phyloP scores from a whole-genome alignment of 106 monocot genomes.

The Allium cepa region DNA sequence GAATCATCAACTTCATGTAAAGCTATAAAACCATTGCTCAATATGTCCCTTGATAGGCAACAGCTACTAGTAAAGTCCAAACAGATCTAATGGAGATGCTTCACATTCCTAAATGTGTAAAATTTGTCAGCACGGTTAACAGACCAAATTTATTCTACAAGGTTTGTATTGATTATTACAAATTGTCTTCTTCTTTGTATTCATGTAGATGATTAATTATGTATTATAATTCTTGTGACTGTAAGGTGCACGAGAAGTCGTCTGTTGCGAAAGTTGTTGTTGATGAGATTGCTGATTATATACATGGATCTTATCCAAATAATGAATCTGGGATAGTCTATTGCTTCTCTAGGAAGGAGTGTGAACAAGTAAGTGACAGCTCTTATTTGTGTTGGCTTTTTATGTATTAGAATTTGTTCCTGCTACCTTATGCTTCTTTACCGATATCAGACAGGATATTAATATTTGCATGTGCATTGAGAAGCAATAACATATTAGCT shows the following conservation, averaged over 20 bases:
- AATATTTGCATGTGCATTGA: too few species aligned
- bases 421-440: too few species aligned
- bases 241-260: conserved; percentile 78
- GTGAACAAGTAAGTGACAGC: conserved; percentile 63
- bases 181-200: background rate
- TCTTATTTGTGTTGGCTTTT: background rate
- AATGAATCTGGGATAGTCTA: conserved; percentile 98
- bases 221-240: conserved; percentile 1
- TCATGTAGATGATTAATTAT: background rate
- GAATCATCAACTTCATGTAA: too few species aligned
- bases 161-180: conserved; percentile 17
- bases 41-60: conserved; percentile 44
- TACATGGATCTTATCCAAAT: conserved; percentile 67
- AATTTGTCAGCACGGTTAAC: conserved; percentile 91
- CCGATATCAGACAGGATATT: too few species aligned
- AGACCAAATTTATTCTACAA: conserved; percentile 91
- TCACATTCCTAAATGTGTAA: conserved; percentile 84
- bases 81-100: conserved; percentile 94
- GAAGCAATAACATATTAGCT: too few species aligned
- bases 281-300: conserved; percentile 90
- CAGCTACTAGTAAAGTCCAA: conserved; percentile 94
- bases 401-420: too few species aligned
- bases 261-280: conserved; percentile 76
- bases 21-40: too few species aligned
- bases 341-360: conserved; percentile 98